Percentiles rank a stretch among this genome's conserved stretches.
Conservation (phyloP, 306 rosid species). For the Cucumis melo region DNA sequence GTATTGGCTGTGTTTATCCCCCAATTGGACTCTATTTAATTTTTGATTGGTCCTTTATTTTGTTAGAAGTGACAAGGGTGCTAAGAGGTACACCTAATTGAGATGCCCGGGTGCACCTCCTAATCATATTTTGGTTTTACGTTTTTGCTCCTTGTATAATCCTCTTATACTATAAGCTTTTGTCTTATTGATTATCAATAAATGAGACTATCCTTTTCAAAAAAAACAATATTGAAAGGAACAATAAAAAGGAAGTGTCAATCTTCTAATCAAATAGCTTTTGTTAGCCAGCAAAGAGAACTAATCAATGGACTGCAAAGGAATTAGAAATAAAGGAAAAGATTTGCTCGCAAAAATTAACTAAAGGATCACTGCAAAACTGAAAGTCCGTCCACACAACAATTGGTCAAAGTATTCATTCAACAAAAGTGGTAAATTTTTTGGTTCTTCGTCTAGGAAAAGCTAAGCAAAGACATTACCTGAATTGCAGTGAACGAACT, state of each 20-base stretch:
- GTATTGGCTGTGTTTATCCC: too few relatives aligned
- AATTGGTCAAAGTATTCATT: not conserved
- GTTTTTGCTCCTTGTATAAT: too few relatives aligned
- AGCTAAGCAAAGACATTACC: conserved; percentile 29
- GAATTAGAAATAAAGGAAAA: not conserved
- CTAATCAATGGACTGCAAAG: not conserved
- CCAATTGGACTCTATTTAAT: too few relatives aligned
- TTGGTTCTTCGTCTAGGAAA: not conserved
- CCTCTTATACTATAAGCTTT: too few relatives aligned
- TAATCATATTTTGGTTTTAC: too few relatives aligned
- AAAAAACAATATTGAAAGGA: too few relatives aligned
- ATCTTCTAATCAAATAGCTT: not conserved
- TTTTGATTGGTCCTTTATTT: too few relatives aligned
- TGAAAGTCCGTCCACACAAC: not conserved
- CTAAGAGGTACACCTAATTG: too few relatives aligned
- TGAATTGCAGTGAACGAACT: conserved; percentile 48
- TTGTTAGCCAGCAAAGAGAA: not conserved
- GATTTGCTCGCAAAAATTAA: not conserved
- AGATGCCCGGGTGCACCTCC: too few relatives aligned
- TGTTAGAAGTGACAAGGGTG: too few relatives aligned
- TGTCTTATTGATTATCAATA: too few relatives aligned
- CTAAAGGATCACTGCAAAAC: not conserved
- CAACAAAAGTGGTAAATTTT: not conserved
- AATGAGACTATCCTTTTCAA: too few relatives aligned
- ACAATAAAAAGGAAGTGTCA: not conserved